A percentile compares a stretch with the other conserved stretches of the same genome.
phyloP scores from a whole-genome alignment of 768 basidiomycete genomes.

The Rubroboletus pulcherrimus region DNA sequence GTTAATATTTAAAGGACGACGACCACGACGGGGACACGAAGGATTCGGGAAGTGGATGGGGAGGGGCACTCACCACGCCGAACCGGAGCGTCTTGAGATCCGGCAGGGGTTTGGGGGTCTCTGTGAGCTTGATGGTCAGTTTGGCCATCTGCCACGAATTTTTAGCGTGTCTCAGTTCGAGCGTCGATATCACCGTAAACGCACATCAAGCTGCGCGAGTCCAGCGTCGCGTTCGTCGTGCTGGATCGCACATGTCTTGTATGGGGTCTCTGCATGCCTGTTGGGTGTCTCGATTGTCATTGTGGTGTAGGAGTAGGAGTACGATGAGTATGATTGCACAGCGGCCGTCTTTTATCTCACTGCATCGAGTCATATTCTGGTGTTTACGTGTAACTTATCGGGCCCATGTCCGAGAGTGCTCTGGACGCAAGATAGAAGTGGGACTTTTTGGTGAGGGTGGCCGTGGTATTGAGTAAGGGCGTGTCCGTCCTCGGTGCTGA shows the following conservation, averaged over 20 bases:
- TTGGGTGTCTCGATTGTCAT: constrained; percentile 3
- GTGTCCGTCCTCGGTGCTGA: too few species aligned
- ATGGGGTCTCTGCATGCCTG: neutral
- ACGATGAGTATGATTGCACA: neutral
- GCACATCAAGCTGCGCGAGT: constrained; percentile 17
- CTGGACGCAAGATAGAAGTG: too few species aligned
- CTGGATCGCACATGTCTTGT: neutral
- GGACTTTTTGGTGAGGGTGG: too few species aligned
- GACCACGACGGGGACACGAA: too few species aligned
- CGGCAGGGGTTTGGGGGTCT: constrained; percentile 49
- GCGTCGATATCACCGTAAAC: constrained; percentile 1
- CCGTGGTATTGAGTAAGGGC: too few species aligned
- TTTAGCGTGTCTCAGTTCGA: neutral
- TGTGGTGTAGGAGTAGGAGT: neutral
- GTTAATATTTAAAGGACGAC: neutral
- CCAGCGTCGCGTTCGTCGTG: neutral
- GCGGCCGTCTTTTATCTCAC: neutral
- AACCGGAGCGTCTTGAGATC: constrained; percentile 47
- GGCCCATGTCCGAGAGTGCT: neutral
- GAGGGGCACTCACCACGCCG: constrained; percentile 44
- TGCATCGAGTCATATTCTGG: neutral
- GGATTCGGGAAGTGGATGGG: neutral
- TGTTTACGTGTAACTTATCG: neutral
- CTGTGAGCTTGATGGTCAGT: constrained; percentile 45
- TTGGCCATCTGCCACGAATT: constrained; percentile 45